Conservation (phyloP, 768 basidiomycete species). For the Melanogaster broomeanus region DNA sequence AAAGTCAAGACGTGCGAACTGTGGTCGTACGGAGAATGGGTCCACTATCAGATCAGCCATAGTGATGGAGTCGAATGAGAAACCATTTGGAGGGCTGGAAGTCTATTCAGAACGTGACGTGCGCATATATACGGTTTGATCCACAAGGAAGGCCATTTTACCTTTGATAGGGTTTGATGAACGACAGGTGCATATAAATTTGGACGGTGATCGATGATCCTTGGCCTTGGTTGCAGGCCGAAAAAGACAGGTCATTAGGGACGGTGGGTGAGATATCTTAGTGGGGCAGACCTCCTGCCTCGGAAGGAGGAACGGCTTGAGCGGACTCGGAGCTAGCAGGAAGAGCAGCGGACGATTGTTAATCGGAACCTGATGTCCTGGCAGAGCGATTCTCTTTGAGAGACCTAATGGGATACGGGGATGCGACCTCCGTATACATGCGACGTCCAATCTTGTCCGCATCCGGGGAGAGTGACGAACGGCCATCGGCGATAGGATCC, state of each 20-base stretch:
- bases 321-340: conserved; percentile 9
- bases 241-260: not conserved
- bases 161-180: conserved; percentile 16
- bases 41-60: not conserved
- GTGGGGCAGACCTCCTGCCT: not conserved
- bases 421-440: conserved; percentile 17
- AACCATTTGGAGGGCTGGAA: conserved; percentile 6
- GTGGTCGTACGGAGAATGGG: not conserved
- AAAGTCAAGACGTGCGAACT: conserved; percentile 12
- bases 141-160: conserved; percentile 10
- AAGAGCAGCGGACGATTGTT: conserved; percentile 13
- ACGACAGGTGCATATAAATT: conserved; percentile 24
- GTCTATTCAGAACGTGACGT: conserved; percentile 11
- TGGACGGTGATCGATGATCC: conserved; percentile 4
- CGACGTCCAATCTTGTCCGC: not conserved
- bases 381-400: not conserved
- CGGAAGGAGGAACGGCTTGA: not conserved
- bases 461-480: not conserved
- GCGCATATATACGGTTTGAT: conserved; percentile 17
- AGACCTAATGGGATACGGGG: not conserved
- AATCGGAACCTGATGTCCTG: not conserved
- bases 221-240: conserved; percentile 20
- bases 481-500: not conserved
- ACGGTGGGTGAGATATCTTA: not conserved
- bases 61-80: not conserved